Percentiles rank a stretch among this genome's conserved stretches.
Conservation (phyloP, 2,329 filamentous ascomycete genomes). For the Rhynchosporium agropyri region DNA sequence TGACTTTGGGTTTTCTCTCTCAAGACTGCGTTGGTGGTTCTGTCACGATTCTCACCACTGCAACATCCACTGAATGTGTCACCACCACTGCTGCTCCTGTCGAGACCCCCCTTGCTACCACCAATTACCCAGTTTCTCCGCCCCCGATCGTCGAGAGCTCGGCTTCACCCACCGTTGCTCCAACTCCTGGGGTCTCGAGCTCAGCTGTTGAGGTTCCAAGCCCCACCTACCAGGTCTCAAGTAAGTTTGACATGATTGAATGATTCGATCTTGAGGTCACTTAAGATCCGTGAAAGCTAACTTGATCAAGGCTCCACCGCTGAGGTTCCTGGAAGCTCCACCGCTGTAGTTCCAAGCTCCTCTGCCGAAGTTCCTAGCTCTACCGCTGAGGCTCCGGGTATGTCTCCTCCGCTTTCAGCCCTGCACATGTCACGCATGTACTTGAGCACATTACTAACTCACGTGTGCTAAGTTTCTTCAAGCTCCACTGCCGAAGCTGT, state of each 20-base stretch:
- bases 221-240: conserved; percentile 5
- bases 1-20: not conserved
- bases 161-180: conserved; percentile 2
- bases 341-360: too few species aligned
- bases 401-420: too few species aligned
- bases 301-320: conserved; percentile 5
- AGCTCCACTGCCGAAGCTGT: conserved; percentile 2
- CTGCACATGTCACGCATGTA: too few species aligned
- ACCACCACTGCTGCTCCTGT: conserved; percentile 10
- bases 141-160: conserved; percentile 14
- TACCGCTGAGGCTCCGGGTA: conserved; percentile 1
- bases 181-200: conserved; percentile 12
- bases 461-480: too few species aligned
- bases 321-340: conserved; percentile 6
- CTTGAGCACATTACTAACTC: too few species aligned
- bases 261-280: too few species aligned
- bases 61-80: conserved; percentile 21
- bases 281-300: not conserved
- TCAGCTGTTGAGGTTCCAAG: conserved; percentile 17
- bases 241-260: not conserved
- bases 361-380: not conserved
- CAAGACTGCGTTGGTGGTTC: conserved; percentile 17
- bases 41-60: conserved; percentile 17
- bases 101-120: conserved; percentile 11
- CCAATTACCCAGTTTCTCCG: conserved; percentile 4